Percentiles rank a stretch among this genome's conserved stretches.
phyloP scores from a whole-genome alignment of 768 basidiomycete species.

The Hebeloma cylindrosporum region DNA sequence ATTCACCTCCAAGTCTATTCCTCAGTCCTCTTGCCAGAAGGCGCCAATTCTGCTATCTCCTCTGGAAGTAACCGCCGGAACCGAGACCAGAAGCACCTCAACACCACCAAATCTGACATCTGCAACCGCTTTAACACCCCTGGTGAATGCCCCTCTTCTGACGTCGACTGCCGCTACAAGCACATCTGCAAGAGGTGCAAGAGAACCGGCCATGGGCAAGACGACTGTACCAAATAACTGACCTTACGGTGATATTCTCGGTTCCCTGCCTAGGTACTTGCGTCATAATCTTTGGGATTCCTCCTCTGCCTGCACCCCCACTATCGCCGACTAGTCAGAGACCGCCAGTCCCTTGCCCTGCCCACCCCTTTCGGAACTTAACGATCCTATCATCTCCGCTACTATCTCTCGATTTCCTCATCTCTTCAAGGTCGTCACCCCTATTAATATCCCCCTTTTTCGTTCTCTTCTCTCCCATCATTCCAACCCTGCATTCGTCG shows the following conservation, averaged over 20 bases:
- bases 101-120: slow-evolving; percentile 3
- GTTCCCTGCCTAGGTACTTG: slow-evolving; percentile 12
- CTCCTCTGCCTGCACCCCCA: not conserved
- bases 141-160: slow-evolving; percentile 9
- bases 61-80: not conserved
- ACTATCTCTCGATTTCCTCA: slow-evolving; percentile 29
- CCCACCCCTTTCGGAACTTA: slow-evolving; percentile 11
- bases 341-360: slow-evolving; percentile 13
- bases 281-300: slow-evolving; percentile 18
- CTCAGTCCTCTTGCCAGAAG: slow-evolving; percentile 15
- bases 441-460: slow-evolving; percentile 20
- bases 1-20: slow-evolving; percentile 6
- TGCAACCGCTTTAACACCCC: slow-evolving; percentile 25
- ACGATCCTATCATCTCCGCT: slow-evolving; percentile 11
- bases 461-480: slow-evolving; percentile 25
- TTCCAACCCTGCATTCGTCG: slow-evolving; percentile 42
- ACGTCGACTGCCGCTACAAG: slow-evolving; percentile 11
- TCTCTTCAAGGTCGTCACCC: slow-evolving; percentile 37
- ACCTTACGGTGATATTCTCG: not conserved
- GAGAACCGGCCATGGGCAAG: slow-evolving; percentile 3
- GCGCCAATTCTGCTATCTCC: not conserved
- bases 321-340: slow-evolving; percentile 23
- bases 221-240: slow-evolving; percentile 2
- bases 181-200: slow-evolving; percentile 24
- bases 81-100: no score